Percentiles rank a stretch among this genome's conserved stretches.
phyloP scores from a whole-genome alignment of 1,139 yeast genomes.

The Geotrichum citri-aurantii region DNA sequence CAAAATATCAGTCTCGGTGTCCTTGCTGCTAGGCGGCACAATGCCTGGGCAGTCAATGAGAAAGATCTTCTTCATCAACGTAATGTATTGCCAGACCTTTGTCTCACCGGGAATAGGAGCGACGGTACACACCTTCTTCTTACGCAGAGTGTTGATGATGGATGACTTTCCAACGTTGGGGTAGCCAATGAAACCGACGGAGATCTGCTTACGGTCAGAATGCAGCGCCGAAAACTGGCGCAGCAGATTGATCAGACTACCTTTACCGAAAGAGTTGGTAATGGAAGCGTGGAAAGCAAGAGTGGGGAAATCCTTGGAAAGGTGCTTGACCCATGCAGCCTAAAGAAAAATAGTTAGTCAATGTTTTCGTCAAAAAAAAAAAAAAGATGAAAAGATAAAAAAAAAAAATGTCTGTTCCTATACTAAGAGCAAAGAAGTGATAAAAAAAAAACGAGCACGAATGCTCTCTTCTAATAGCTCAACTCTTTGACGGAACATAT shows the following conservation, averaged over 20 bases:
- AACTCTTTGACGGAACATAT: slow-evolving; percentile 45
- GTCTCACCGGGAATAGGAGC: slow-evolving; percentile 99
- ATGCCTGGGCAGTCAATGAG: slow-evolving; percentile 98
- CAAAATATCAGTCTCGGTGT: slow-evolving; percentile 86
- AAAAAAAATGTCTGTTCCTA: slow-evolving; percentile 34
- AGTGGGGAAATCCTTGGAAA: slow-evolving; percentile 88
- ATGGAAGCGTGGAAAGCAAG: slow-evolving; percentile 97
- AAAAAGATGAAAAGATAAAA: slow-evolving; percentile 30
- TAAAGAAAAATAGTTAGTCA: slow-evolving; percentile 45
- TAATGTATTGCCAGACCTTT: slow-evolving; percentile 97
- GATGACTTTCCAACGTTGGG: slow-evolving; percentile 98
- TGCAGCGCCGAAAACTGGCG: slow-evolving; percentile 91
- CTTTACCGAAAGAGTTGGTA: slow-evolving; percentile 95
- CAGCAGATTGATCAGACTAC: slow-evolving; percentile 84
- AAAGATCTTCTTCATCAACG: slow-evolving; percentile 91
- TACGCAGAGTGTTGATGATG: slow-evolving; percentile 85
- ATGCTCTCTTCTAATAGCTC: slow-evolving; percentile 27
- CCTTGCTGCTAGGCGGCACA: slow-evolving; percentile 90
- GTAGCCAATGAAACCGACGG: slow-evolving; percentile 95
- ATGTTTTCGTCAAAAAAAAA: slow-evolving; percentile 39
- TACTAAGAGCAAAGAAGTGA: slow-evolving; percentile 37
- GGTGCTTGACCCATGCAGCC: slow-evolving; percentile 99
- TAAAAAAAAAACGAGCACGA: slow-evolving; percentile 13
- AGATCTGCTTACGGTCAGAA: slow-evolving; percentile 88
- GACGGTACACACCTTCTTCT: slow-evolving; percentile 92